phyloP scores from a whole-genome alignment of 1,139 yeast species.

The Geotrichum bryndzae region DNA sequence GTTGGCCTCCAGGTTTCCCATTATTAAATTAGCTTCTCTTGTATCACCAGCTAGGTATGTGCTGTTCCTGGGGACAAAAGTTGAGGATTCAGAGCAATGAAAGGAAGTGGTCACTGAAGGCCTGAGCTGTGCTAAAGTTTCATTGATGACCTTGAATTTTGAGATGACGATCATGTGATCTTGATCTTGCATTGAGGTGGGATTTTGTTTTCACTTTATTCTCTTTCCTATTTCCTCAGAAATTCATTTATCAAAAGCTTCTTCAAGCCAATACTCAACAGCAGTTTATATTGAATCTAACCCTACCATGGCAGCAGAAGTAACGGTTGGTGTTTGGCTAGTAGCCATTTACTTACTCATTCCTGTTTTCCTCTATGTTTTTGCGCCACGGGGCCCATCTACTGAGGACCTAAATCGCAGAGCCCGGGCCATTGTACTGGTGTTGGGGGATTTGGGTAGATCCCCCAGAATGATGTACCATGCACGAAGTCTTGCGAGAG shows the following conservation, averaged over 20 bases:
- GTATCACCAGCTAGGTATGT: background rate
- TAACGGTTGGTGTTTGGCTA: constrained; percentile 13
- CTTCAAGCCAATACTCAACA: background rate
- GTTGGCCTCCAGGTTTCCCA: background rate
- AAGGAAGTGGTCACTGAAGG: background rate
- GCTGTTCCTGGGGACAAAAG: background rate
- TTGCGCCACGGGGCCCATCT: constrained; percentile 9
- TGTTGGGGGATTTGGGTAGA: constrained; percentile 89
- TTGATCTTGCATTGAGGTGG: background rate
- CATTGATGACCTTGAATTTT: background rate
- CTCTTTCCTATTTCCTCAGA: background rate
- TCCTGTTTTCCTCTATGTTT: constrained; percentile 16
- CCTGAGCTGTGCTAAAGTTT: background rate
- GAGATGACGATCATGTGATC: background rate
- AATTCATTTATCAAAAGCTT: background rate
- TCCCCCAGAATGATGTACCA: constrained; percentile 96
- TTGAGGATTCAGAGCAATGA: background rate
- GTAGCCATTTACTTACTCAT: constrained; percentile 15
- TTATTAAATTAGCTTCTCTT: background rate
- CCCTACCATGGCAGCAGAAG: background rate
- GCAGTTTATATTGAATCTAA: background rate
- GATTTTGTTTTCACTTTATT: background rate
- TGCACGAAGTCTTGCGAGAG: constrained; percentile 65
- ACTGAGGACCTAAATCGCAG: constrained; percentile 26
- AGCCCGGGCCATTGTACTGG: constrained; percentile 64